Conservation (phyloP, 2,329 filamentous ascomycete species). For the Ophiostoma tasmaniense region DNA sequence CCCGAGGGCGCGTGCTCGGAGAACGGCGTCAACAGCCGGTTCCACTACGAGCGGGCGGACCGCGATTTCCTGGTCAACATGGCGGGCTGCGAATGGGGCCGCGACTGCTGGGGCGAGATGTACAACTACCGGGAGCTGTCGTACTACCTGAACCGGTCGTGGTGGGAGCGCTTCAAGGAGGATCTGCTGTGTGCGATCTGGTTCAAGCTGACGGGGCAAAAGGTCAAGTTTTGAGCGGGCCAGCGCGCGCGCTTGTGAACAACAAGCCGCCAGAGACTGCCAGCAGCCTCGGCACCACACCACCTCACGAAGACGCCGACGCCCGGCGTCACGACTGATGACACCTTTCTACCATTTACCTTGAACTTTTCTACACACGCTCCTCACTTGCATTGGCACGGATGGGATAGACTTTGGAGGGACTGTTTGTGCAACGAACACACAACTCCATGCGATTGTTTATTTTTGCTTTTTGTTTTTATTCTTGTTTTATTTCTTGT, state of each 20-base stretch:
- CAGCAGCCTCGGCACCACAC: too few relatives aligned
- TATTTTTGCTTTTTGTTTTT: too few relatives aligned
- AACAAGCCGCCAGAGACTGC: too few relatives aligned
- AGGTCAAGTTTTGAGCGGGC: constrained; percentile 43
- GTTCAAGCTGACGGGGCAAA: constrained; percentile 55
- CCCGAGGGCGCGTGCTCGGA: constrained; percentile 81
- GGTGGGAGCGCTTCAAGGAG: constrained; percentile 70
- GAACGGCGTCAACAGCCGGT: constrained; percentile 60
- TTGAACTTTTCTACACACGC: not conserved
- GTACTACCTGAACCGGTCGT: constrained; percentile 76
- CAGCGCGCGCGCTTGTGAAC: too few relatives aligned
- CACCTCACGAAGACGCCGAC: not conserved
- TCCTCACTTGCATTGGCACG: not conserved
- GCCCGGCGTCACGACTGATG: not conserved
- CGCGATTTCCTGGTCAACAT: constrained; percentile 96
- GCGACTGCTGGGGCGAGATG: constrained; percentile 98
- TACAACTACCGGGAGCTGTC: constrained; percentile 89
- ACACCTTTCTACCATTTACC: not conserved
- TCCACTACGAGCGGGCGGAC: constrained; percentile 80
- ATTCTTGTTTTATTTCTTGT: not conserved
- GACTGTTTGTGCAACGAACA: too few relatives aligned
- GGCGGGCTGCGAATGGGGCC: constrained; percentile 94
- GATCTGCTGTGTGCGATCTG: constrained; percentile 52
- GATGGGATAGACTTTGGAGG: not conserved
- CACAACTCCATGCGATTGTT: not conserved